Conservation (phyloP, 257 asterid genomes). For the Nicotiana otophora region DNA sequence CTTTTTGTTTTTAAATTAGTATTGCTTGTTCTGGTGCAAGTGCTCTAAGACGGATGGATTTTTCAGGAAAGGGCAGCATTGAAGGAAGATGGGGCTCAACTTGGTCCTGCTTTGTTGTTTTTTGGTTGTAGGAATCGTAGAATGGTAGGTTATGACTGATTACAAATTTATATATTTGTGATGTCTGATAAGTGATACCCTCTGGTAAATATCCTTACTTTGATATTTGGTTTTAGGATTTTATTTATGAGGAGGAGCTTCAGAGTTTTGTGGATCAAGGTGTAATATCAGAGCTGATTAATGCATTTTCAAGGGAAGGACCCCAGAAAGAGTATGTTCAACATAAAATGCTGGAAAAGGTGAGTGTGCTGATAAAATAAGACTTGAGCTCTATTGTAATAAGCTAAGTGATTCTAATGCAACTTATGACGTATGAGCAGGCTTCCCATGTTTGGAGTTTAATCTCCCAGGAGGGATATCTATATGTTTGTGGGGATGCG, state of each 20-base stretch:
- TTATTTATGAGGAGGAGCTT: conserved; percentile 69
- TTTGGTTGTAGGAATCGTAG: conserved; percentile 75
- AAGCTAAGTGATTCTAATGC: conserved; percentile 2
- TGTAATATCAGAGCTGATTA: conserved; percentile 57
- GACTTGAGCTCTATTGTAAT: neutral
- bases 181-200: neutral
- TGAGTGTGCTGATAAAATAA: conserved; percentile 8
- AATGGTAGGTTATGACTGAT: conserved; percentile 33
- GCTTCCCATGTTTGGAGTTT: conserved; percentile 59
- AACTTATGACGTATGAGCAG: conserved; percentile 24
- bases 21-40: conserved; percentile 1
- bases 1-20: neutral
- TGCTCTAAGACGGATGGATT: conserved; percentile 4
- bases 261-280: conserved; percentile 45
- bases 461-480: conserved; percentile 55
- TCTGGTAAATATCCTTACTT: conserved; percentile 8
- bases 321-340: conserved; percentile 70
- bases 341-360: conserved; percentile 70
- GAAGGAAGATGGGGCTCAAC: conserved; percentile 52
- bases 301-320: conserved; percentile 80
- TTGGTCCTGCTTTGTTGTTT: conserved; percentile 63
- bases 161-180: neutral
- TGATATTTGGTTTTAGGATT: conserved; percentile 41
- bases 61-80: conserved; percentile 63
- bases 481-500: conserved; percentile 83